Evolutionary conservation across 306 rosid species (phyloP).

Genomic region (Bauhinia variegata): DNA sequence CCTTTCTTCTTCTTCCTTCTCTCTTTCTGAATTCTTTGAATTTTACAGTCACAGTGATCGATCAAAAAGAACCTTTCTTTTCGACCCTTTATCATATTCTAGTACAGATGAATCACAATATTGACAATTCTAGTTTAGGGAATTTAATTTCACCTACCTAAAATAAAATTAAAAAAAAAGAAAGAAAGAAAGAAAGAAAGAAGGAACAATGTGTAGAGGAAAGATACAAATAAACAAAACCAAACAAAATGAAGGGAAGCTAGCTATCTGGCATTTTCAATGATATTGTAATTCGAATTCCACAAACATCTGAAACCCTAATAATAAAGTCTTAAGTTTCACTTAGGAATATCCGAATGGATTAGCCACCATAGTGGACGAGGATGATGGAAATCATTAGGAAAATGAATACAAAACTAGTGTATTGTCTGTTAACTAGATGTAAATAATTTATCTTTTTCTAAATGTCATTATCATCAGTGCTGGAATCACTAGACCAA

Average conservation of each 20-base stretch:
- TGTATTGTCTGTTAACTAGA: conserved; percentile 15
- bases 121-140: conserved; percentile 13
- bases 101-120: conserved; percentile 4
- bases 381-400: conserved; percentile 9
- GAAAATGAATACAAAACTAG: background rate
- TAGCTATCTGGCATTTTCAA: conserved; percentile 17
- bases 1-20: background rate
- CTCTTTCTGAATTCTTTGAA: conserved; percentile 4
- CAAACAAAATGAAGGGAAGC: conserved; percentile 18
- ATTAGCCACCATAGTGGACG: conserved; percentile 20
- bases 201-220: background rate
- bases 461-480: conserved; percentile 39
- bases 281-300: conserved; percentile 1
- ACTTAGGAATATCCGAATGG: conserved; percentile 43
- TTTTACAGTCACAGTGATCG: conserved; percentile 19
- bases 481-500: too few relatives aligned
- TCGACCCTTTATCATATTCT: background rate
- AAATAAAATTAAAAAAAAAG: too few relatives aligned
- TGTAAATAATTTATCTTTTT: background rate
- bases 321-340: conserved; percentile 9
- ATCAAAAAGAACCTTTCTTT: background rate
- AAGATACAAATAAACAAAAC: background rate
- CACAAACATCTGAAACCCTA: background rate
- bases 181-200: too few relatives aligned
- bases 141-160: too few relatives aligned